These are phyloP conservation scores for Pezicula neosporulosa DNA, from an alignment of 2,329 filamentous ascomycete species.

Conservation along the genomic window DNA sequence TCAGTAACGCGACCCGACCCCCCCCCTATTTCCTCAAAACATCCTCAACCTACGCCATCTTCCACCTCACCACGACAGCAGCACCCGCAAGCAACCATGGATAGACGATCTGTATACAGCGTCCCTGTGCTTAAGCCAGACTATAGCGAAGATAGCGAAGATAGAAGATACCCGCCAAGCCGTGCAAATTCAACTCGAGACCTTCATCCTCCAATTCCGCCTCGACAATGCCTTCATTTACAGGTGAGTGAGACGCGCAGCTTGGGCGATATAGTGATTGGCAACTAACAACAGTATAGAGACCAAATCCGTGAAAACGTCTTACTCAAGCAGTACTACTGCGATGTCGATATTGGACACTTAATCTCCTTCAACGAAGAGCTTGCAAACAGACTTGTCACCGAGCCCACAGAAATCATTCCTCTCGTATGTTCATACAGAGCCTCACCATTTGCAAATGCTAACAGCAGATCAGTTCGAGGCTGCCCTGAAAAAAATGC, in stretches of 20 bases:
- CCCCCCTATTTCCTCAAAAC: neutral
- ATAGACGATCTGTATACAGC: constrained; percentile 83
- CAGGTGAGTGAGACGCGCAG: constrained; percentile 51
- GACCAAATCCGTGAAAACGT: constrained; percentile 96
- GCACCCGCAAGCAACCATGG: constrained; percentile 51
- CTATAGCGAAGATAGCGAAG: constrained; percentile 52
- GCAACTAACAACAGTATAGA: constrained; percentile 47
- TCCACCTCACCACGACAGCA: neutral
- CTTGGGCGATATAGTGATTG: constrained; percentile 1
- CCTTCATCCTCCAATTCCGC: constrained; percentile 91
- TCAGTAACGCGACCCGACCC: neutral
- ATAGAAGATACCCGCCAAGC: constrained; percentile 67
- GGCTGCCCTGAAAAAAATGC: constrained; percentile 80
- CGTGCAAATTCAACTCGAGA: constrained; percentile 75
- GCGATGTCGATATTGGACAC: constrained; percentile 93
- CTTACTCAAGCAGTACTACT: constrained; percentile 89
- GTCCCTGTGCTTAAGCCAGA: constrained; percentile 74
- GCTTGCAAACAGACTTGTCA: constrained; percentile 82
- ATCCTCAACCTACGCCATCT: neutral
- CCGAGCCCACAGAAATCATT: constrained; percentile 88
- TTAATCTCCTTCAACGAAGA: constrained; percentile 96
- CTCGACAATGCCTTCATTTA: constrained; percentile 95
- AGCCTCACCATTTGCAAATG: neutral
- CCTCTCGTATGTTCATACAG: constrained; percentile 65
- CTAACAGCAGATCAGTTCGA: constrained; percentile 66